A percentile compares a stretch with the other conserved stretches of the same genome.
Conservation (phyloP, 1,284 basidiomycete genomes). For the Flammula alnicola region DNA sequence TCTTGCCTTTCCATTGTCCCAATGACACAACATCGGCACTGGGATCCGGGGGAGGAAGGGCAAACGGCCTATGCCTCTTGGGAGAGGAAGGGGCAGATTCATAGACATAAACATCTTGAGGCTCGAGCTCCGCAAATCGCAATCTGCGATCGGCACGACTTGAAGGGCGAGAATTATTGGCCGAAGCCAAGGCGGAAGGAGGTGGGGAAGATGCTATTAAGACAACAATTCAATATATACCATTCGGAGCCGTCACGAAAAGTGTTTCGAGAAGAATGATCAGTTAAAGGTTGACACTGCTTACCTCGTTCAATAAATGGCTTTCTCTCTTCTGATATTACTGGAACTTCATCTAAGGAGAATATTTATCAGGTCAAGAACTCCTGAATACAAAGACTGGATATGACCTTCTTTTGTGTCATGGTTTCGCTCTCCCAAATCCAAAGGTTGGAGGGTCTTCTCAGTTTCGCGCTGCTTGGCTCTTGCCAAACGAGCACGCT, state of each 20-base stretch:
- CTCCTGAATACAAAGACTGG: neutral
- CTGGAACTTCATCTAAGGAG: conserved; percentile 30
- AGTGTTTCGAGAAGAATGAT: too few relatives aligned
- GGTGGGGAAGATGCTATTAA: conserved; percentile 35
- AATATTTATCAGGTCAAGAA: neutral
- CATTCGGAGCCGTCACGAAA: too few relatives aligned
- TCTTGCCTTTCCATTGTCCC: conserved; percentile 48
- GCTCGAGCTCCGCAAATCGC: conserved; percentile 50
- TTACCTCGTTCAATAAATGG: conserved; percentile 29
- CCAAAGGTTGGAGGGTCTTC: neutral
- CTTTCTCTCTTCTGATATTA: conserved; percentile 30
- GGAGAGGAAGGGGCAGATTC: conserved; percentile 80
- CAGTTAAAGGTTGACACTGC: neutral
- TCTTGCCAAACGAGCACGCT: conserved; percentile 53
- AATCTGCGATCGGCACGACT: conserved; percentile 47
- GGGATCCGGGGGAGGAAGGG: conserved; percentile 54
- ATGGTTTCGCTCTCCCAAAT: neutral
- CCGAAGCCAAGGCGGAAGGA: conserved; percentile 40
- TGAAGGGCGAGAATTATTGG: conserved; percentile 44
- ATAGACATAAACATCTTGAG: conserved; percentile 70
- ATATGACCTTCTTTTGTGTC: conserved; percentile 11
- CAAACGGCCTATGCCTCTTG: conserved; percentile 51
- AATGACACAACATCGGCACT: conserved; percentile 53
- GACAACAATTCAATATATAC: neutral
- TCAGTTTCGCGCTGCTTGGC: conserved; percentile 32